Evolutionary conservation across 805 yeast species (phyloP), one percentile per base, ranked within the genome.

Genomic region (Jamesozyma piceae): DNA sequence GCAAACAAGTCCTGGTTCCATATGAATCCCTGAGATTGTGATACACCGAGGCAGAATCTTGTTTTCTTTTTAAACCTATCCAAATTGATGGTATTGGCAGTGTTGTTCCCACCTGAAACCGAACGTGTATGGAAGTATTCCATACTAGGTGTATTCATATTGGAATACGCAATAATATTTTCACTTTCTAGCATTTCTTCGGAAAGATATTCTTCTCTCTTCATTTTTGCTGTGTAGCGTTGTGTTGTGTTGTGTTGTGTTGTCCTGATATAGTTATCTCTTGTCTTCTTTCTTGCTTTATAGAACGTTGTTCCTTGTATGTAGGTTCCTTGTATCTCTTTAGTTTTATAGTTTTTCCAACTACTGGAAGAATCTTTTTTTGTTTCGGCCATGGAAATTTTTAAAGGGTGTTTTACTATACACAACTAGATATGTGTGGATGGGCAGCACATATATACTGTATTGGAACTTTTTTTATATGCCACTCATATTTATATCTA

Each of bases 1-100:
- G 87, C 89, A 68, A 81, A 82, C 37, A 81, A 62, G 52, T 82
- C 89, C 54, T 82, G 89, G 56, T 82, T 82, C 75, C 86, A 82
- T 2, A 74, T 61, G 52, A 82, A 82, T 2, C 92, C 92, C 54
- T 82, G 89, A 27, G 81, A 73, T 52, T 80, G 82, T 20, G 28
- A 24, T 24, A 24, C 11, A 24, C 28, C 28, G 10, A 24, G 6
- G 28, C 28, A 8, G 28, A 24, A 24, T 11, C 28, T 6, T 6
- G 28, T 24, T 11, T 24, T 24, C 28, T 24, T 24, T 24, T 24
- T 24, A 11, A 24, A 24, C 28, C 28, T 6, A 8, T 24, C 28
- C 6, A 24, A 11, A 24, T 24, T 62, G 49, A 9, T 53, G 44
- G 2, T 56, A 44, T 11, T 58, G 35, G 11, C 55, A 46, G 33